phyloP scores from a whole-genome alignment of 1,284 basidiomycete genomes.

The Microbotryum scabiosae region DNA sequence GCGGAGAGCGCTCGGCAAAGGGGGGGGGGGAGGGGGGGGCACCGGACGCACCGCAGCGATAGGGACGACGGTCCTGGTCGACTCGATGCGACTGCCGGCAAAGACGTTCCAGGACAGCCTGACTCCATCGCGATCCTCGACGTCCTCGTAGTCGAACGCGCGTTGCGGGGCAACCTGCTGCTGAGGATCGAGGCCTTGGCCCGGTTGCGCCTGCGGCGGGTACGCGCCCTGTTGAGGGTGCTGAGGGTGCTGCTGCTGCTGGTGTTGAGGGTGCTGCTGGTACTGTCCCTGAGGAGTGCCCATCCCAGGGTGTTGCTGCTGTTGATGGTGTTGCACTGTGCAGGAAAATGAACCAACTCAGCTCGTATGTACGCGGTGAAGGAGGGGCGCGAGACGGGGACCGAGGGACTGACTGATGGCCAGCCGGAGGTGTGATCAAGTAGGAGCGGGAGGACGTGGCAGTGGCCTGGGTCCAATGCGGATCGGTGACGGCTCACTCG shows the following conservation, averaged over 20 bases:
- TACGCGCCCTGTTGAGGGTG: background rate
- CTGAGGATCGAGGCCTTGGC: background rate
- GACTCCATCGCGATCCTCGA: constrained; percentile 34
- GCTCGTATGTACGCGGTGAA: too few species aligned
- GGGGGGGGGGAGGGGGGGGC: background rate
- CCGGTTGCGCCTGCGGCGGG: too few species aligned
- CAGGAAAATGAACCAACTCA: background rate
- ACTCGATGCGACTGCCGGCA: constrained; percentile 95
- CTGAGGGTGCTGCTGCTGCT: background rate
- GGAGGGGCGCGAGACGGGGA: too few species aligned
- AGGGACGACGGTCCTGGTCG: constrained; percentile 93
- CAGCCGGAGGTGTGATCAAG: too few species aligned
- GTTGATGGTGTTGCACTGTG: constrained; percentile 3
- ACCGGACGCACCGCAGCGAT: constrained; percentile 58
- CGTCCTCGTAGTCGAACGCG: constrained; percentile 31
- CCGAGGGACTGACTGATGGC: too few species aligned
- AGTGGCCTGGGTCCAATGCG: too few species aligned
- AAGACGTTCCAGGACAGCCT: constrained; percentile 88
- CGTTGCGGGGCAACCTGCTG: constrained; percentile 4
- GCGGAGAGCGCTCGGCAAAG: background rate
- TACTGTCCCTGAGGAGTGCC: background rate
- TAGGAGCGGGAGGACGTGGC: too few species aligned
- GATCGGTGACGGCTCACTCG: too few species aligned
- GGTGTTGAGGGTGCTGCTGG: constrained; percentile 1
- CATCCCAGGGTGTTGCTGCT: background rate